Evolutionary conservation across 2,329 filamentous ascomycete genomes (phyloP).

Genomic region (Gaeumannomyces tritici): DNA sequence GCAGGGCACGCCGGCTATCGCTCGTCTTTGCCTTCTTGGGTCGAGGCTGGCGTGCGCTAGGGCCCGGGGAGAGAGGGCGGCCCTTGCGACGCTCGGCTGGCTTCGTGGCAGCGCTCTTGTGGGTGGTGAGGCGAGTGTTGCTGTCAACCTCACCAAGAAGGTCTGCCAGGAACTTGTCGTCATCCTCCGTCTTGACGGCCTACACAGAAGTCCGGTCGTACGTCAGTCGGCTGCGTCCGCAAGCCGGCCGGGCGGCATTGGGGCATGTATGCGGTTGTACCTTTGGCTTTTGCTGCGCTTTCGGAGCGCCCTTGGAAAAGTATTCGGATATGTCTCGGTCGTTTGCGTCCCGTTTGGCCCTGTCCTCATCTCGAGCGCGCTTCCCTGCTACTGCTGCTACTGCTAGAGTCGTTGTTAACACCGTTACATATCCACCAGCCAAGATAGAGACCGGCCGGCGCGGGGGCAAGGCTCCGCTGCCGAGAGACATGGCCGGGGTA

Average conservation of each 20-base stretch:
- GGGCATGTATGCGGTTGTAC: slow-evolving; percentile 30
- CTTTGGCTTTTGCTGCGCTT: slow-evolving; percentile 68
- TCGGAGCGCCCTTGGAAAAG: slow-evolving; percentile 68
- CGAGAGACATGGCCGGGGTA: not conserved
- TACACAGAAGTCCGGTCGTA: slow-evolving; percentile 20
- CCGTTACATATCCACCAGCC: not conserved
- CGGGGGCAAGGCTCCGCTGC: not conserved
- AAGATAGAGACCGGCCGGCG: slow-evolving; percentile 1
- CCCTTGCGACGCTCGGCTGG: slow-evolving; percentile 69
- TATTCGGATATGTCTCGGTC: slow-evolving; percentile 92
- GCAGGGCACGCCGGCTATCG: slow-evolving; percentile 36
- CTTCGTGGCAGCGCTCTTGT: slow-evolving; percentile 49
- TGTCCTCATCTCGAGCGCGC: slow-evolving; percentile 71
- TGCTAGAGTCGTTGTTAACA: slow-evolving; percentile 30
- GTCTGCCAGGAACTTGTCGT: slow-evolving; percentile 77
- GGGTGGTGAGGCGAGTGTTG: slow-evolving; percentile 47
- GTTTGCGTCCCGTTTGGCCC: slow-evolving; percentile 74
- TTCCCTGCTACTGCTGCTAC: slow-evolving; percentile 78
- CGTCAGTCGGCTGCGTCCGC: not conserved
- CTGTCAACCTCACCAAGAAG: slow-evolving; percentile 82
- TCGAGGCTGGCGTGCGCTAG: slow-evolving; percentile 39
- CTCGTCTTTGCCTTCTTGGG: slow-evolving; percentile 48
- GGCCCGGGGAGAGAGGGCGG: slow-evolving; percentile 68
- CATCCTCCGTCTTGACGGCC: slow-evolving; percentile 73
- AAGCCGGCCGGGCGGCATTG: too few relatives aligned